Base-by-base conservation (phyloP, 2,329 filamentous ascomycete genomes). In the Monilinia laxa region DNA sequence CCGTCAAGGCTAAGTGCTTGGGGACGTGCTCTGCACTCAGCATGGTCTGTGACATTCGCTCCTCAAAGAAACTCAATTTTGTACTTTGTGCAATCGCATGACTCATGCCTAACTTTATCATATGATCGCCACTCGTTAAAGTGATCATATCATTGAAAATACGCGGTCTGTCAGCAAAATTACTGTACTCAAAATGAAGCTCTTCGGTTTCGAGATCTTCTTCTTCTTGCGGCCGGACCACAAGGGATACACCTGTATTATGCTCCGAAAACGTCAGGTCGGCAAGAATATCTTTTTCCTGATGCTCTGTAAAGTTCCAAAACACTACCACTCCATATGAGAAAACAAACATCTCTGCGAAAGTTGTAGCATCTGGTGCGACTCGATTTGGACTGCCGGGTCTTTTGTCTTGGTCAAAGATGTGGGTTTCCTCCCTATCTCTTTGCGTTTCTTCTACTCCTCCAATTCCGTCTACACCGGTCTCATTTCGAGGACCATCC, bases 131-230 rank as follows among this genome's bases (percentile, higher is more conserved):
- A 68, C 92, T 96, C 70, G 96, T 85, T 55, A 99, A 81, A 0
- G 95, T 99, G 74, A 99, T 98, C 95, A 99, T 99, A 78, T 99
- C 95, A 79, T 99, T 98, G 81, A 96, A 99, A 40, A 99, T 91
- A 66, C 95, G 87, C 5, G 95, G 95, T 60, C 93, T 87, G 69
- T 93, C 90, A 45, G 95, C 92, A 67, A 92, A 85, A 0, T 87
- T 85, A 73, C 92, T 96, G 81, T 99, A 99, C 78, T 98, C 93
- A 76, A 99, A 99, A 76, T 99, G 94, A 74, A 99, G 97, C 76
- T 98, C 94, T 76, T 99, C 95, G 0, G 91, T 99, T 80, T 99
- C 95, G 72, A 96, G 97, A 76, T 98, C 93, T 71, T 90, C 89
- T 78, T 97, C 92, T 66, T 91, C 87, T 28, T 97, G 82, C 0